Evolutionary conservation across 2,329 filamentous ascomycete genomes (phyloP).

Genomic region (Sporothrix brunneoviolacea): DNA sequence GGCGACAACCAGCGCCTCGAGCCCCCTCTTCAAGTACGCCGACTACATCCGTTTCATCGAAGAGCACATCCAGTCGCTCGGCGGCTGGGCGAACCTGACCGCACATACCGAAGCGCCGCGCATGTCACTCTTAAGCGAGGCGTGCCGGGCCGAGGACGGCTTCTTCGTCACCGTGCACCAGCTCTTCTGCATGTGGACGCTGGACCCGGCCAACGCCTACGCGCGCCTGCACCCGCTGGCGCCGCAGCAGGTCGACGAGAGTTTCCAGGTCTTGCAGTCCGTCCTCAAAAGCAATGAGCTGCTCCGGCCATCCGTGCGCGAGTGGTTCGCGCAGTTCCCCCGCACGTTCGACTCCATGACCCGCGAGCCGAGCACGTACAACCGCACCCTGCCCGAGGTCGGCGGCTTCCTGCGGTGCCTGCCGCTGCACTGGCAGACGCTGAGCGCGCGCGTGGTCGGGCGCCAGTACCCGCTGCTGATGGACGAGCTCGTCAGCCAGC

Average conservation of each 20-base stretch:
- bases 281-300: conserved; percentile 33
- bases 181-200: conserved; percentile 52
- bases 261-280: conserved; percentile 29
- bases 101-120: conserved; percentile 38
- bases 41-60: background rate
- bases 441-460: conserved; percentile 19
- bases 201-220: conserved; percentile 30
- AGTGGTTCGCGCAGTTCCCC: conserved; percentile 34
- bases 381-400: conserved; percentile 28
- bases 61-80: background rate
- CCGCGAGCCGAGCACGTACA: conserved; percentile 17
- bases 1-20: background rate
- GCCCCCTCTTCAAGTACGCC: background rate
- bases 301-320: conserved; percentile 23
- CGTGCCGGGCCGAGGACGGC: conserved; percentile 48
- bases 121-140: conserved; percentile 48
- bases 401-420: conserved; percentile 39
- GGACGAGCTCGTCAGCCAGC: conserved; percentile 26
- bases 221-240: conserved; percentile 26
- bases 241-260: conserved; percentile 24
- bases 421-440: conserved; percentile 31
- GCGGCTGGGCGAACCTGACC: background rate
- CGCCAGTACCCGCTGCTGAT: conserved; percentile 27
- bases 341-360: conserved; percentile 15
- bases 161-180: conserved; percentile 63